Evolutionary conservation across 805 yeast genomes (phyloP), one percentile per base, ranked within the genome.

Genomic region (Wickerhamiella allomyrinae): DNA sequence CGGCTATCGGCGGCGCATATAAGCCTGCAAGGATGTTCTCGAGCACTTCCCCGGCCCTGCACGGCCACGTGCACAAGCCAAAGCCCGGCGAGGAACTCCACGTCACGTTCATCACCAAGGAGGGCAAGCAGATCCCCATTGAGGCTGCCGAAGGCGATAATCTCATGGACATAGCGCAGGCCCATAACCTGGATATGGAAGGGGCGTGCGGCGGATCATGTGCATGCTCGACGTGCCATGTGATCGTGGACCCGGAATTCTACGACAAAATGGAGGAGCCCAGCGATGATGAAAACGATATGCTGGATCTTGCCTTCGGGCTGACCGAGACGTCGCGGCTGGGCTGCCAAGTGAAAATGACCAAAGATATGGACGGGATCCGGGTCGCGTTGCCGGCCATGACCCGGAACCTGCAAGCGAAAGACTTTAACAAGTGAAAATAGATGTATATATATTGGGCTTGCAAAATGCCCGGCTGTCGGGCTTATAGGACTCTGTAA

Each of bases 181-280:
- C 91, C 3, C 64, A 87, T 57, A 80, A 87, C 54, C 62, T 91
- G 44, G 98, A 91, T 51, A 87, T 91, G 91, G 98, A 91, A 60
- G 69, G 84, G 36, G 98, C 98, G 0, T 91, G 98, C 63, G 98
- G 98, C 19, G 98, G 97, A 3, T 85, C 96, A 3, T 91, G 98
- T 68, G 98, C 98, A 1, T 91, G 98, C 60, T 86, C 96, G 5
- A 91, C 98, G 0, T 91, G 98, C 58, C 98, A 91, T 63, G 79
- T 91, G 41, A 89, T 91, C 40, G 86, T 91, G 31, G 98, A 91
- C 58, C 97, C 98, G 1, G 95, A 81, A 37, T 86, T 68, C 59
- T 91, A 85, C 62, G 98, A 91, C 57, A 73, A 66, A 39, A 74
- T 91, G 49, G 94, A 91, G 8, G 97, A 91, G 59, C 97, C 98